These are phyloP conservation scores for Fragosphaeria purpurea DNA, from an alignment of 2,329 filamentous ascomycete genomes.

Conservation along the genomic window DNA sequence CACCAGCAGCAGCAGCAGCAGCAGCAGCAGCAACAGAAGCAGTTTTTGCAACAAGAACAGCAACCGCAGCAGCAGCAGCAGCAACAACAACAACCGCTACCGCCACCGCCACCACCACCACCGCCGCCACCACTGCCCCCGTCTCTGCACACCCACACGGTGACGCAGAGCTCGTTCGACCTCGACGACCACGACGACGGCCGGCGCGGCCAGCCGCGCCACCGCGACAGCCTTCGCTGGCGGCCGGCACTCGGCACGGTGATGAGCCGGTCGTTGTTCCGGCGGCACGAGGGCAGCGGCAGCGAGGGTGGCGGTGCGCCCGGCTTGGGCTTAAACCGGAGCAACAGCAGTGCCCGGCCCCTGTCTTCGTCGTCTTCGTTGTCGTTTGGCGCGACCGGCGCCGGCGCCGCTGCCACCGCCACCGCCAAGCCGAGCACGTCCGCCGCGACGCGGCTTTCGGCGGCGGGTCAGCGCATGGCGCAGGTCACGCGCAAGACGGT, in stretches of 20 bases:
- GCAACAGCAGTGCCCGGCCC: neutral
- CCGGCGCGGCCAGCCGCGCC: neutral
- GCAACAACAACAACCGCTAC: neutral
- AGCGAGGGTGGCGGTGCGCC: no score
- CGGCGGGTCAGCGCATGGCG: slow-evolving; percentile 7
- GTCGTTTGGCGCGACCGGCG: no score
- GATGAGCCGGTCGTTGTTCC: slow-evolving; percentile 5
- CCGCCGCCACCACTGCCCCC: neutral
- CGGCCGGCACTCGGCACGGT: neutral
- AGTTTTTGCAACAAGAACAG: no score
- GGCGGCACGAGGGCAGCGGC: neutral
- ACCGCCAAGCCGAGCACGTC: neutral
- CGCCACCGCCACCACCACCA: neutral
- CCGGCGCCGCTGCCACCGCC: no score
- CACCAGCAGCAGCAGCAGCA: neutral
- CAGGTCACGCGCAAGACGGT: slow-evolving; percentile 9
- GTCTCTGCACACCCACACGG: neutral
- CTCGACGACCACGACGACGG: slow-evolving; percentile 11
- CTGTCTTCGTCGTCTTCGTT: no score
- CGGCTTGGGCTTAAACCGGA: no score
- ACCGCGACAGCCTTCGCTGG: slow-evolving; percentile 2
- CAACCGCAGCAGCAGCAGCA: neutral
- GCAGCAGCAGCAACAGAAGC: neutral
- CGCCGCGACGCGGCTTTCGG: slow-evolving; percentile 3
- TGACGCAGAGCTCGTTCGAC: slow-evolving; percentile 14